Conservation (phyloP, 2,329 filamentous ascomycete species). For the Talaromyces funiculosus region DNA sequence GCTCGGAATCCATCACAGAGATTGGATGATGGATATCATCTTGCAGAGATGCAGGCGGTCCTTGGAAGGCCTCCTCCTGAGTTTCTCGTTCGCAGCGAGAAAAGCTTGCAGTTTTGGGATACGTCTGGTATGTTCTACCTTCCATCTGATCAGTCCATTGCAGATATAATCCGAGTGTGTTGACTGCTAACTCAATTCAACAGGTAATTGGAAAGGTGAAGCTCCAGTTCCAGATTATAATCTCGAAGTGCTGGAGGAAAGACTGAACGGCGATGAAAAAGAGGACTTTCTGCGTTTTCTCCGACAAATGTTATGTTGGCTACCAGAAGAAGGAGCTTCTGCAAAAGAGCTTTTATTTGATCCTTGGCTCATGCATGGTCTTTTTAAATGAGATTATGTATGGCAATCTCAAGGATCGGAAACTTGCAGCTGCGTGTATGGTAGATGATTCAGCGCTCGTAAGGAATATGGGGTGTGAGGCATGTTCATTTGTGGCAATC, state of each 20-base stretch:
- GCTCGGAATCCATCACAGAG: constrained; percentile 7
- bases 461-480: too few relatives aligned
- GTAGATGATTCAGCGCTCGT: too few relatives aligned
- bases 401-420: neutral
- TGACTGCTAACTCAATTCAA: neutral
- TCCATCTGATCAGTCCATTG: too few relatives aligned
- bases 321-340: constrained; percentile 3
- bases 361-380: constrained; percentile 18
- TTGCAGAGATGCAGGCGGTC: constrained; percentile 16
- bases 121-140: constrained; percentile 7
- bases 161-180: too few relatives aligned
- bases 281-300: constrained; percentile 4
- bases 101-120: constrained; percentile 15
- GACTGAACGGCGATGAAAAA: neutral
- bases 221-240: neutral
- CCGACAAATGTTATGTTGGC: neutral
- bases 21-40: constrained; percentile 15
- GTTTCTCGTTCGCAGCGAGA: constrained; percentile 1
- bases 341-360: constrained; percentile 3
- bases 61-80: constrained; percentile 13
- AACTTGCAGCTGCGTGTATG: too few relatives aligned
- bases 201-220: constrained; percentile 5
- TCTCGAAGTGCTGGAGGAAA: neutral
- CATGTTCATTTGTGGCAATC: too few relatives aligned
- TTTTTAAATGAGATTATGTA: neutral